phyloP scores from a whole-genome alignment of 2,329 filamentous ascomycete species.

The Sordariomycetes sp. region DNA sequence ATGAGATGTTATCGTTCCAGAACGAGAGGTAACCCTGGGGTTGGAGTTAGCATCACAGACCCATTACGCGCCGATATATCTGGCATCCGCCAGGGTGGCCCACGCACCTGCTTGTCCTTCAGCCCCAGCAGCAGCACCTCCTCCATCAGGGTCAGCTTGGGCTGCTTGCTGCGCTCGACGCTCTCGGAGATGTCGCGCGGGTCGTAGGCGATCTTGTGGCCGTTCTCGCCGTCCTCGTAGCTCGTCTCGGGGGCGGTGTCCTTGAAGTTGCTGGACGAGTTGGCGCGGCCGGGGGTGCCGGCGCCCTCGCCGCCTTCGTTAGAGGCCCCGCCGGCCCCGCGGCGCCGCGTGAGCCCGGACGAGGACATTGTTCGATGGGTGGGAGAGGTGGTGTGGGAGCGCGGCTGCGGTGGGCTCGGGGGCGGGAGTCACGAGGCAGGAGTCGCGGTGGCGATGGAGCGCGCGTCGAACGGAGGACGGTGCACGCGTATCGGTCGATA shows the following conservation, averaged over 20 bases:
- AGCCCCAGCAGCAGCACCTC: conserved; percentile 89
- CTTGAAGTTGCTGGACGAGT: conserved; percentile 40
- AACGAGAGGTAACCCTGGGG: conserved; percentile 93
- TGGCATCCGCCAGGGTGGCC: background rate
- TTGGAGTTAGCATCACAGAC: background rate
- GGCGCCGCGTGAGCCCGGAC: conserved; percentile 51
- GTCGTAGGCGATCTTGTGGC: conserved; percentile 97
- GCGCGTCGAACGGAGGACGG: background rate
- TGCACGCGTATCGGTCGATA: background rate
- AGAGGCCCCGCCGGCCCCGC: conserved; percentile 58
- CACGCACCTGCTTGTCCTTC: conserved; percentile 92
- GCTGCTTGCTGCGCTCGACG: conserved; percentile 92
- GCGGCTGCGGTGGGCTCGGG: background rate
- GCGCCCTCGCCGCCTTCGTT: conserved; percentile 46
- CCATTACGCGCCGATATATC: background rate
- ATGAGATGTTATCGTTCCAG: conserved; percentile 99
- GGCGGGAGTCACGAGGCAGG: background rate
- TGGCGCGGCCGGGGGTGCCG: conserved; percentile 37
- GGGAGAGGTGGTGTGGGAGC: background rate
- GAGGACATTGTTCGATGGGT: conserved; percentile 1
- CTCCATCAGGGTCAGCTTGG: conserved; percentile 97
- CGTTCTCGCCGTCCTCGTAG: conserved; percentile 87
- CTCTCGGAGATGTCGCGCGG: conserved; percentile 95
- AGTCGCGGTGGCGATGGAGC: background rate
- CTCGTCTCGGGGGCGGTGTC: conserved; percentile 61